Base-by-base conservation (phyloP, 495 filamentous ascomycete genomes). In the Bombardia bombarda region DNA sequence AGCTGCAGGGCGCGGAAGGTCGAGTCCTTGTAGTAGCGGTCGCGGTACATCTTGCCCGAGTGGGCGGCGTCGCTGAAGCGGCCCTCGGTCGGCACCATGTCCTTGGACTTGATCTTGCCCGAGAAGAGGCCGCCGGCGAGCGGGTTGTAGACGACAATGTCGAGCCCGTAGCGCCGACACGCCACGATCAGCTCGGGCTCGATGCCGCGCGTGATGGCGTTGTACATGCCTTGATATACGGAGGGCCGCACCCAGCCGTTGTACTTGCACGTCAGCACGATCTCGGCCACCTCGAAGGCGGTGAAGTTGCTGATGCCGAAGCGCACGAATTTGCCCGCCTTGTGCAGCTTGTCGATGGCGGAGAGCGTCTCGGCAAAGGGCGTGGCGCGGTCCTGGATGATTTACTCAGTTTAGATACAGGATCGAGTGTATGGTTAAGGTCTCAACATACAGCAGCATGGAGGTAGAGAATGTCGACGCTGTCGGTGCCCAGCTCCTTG, bases 131-230 rank as follows among this genome's bases (percentile, higher is more conserved):
- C 90, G 4, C 88, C 89, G 8, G 86, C 87, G 38, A 86, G 67
- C 0, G 90, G 90, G 60, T 95, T 95, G 63, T 96, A 95, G n/a
- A 90, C 70, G 20, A 95, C 88, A 19, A 95, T 76, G 46, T 92
- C 85, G 21, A 96, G 69, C 0, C 86, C 85, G 55, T 90, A 95
- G 13, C 86, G 79, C n/a, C 80, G 75, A 52, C 86, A 94, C 5
- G 80, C 80, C 0, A 78, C 82, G 22, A 95, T 72, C 25, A 95
- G 67, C 62, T 96, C 90, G 12, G 76, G 59, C 62, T 95, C 89
- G 40, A 94, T 82, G 7, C 74, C 77, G 10, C 89, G 84, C 3
- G 73, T 84, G 45, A 89, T 80, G 43, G 71, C 72, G 53, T 82
- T 89, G 63, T 84, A 87, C 78, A 84, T 78, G 50, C 59, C 75